A percentile compares a stretch with the other conserved stretches of the same genome.
These are phyloP conservation scores for Diplocarpon rosae DNA, from an alignment of 2,329 filamentous ascomycete species.

Conservation along the genomic window DNA sequence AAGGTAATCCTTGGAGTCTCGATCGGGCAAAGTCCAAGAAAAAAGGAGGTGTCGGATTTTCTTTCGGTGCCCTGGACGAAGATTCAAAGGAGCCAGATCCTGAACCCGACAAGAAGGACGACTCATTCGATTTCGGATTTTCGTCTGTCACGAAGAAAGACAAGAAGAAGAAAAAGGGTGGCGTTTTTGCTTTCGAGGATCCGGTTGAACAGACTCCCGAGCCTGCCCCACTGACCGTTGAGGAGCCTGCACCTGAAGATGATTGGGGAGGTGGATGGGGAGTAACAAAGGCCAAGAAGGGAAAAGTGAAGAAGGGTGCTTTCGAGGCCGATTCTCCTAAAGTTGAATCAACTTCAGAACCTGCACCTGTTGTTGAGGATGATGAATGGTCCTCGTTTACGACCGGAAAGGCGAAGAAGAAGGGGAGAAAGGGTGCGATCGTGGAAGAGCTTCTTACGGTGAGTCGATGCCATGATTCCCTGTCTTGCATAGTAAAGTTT, in stretches of 20 bases:
- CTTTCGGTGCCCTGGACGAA: constrained; percentile 39
- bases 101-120: constrained; percentile 27
- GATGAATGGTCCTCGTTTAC: constrained; percentile 24
- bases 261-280: constrained; percentile 42
- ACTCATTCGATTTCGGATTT: constrained; percentile 29
- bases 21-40: constrained; percentile 41
- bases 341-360: constrained; percentile 22
- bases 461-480: constrained; percentile 8
- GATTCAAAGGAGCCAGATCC: constrained; percentile 26
- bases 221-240: constrained; percentile 16
- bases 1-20: constrained; percentile 39
- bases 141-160: constrained; percentile 32
- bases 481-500: too few relatives aligned
- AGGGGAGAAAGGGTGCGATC: constrained; percentile 20
- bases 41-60: constrained; percentile 36
- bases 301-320: constrained; percentile 25
- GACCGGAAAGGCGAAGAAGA: constrained; percentile 35
- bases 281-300: constrained; percentile 40
- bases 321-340: constrained; percentile 23
- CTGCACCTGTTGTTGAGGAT: constrained; percentile 15
- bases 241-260: constrained; percentile 28
- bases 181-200: constrained; percentile 15
- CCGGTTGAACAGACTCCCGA: constrained; percentile 21
- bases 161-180: constrained; percentile 36
- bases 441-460: constrained; percentile 20